Percentiles rank a stretch among this genome's conserved stretches.
Evolutionary conservation across 805 yeast species (phyloP).

Genomic region (Ogataea polymorpha): DNA sequence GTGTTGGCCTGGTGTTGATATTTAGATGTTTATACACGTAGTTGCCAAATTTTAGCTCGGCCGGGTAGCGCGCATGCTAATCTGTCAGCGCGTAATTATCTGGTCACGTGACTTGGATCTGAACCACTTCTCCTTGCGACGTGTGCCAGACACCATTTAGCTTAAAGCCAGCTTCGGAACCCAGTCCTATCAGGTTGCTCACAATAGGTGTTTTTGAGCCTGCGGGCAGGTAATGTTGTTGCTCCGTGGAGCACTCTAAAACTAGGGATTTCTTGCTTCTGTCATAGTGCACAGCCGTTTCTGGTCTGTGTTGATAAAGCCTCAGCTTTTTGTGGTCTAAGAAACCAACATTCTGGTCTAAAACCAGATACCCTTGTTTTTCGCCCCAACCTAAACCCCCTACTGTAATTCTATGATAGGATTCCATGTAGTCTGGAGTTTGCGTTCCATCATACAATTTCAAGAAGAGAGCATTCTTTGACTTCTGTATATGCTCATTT

Average conservation of each 20-base stretch:
- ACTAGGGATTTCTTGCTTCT: slow-evolving; percentile 6
- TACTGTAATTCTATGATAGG: slow-evolving; percentile 52
- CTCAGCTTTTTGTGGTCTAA: slow-evolving; percentile 21
- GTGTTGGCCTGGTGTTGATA: not conserved
- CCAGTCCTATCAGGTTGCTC: slow-evolving; percentile 30
- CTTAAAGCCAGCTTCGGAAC: slow-evolving; percentile 34
- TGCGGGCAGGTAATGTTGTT: not conserved
- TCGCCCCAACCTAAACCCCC: slow-evolving; percentile 81
- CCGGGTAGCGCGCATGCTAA: slow-evolving; percentile 5
- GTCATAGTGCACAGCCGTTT: not conserved
- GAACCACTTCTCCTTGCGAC: slow-evolving; percentile 31
- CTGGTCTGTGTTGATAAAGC: slow-evolving; percentile 19
- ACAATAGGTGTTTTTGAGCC: not conserved
- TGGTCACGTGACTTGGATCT: slow-evolving; percentile 7
- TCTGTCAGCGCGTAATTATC: no score
- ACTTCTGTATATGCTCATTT: slow-evolving; percentile 34
- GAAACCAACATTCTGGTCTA: slow-evolving; percentile 53
- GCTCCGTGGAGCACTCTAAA: slow-evolving; percentile 24
- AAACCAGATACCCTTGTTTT: slow-evolving; percentile 60
- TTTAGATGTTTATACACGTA: slow-evolving; percentile 11
- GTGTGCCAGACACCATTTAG: slow-evolving; percentile 31
- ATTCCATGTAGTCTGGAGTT: slow-evolving; percentile 22
- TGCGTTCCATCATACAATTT: slow-evolving; percentile 13
- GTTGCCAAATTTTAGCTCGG: slow-evolving; percentile 5
- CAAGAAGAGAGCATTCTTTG: slow-evolving; percentile 24